Conservation (phyloP, 805 yeast species). For the Wickerhamomyces subpelliculosus region DNA sequence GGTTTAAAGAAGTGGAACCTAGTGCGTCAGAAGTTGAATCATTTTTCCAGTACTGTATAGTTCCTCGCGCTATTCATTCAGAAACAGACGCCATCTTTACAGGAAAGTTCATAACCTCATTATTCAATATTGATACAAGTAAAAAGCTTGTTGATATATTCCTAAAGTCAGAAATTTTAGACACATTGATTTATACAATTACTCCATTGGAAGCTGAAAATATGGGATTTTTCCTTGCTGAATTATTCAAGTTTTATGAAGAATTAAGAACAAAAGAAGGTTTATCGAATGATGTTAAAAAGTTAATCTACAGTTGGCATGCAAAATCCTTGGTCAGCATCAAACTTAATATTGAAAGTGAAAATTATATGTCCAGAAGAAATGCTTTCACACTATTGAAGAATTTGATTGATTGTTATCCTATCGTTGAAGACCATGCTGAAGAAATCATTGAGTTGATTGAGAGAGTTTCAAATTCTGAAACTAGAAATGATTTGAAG, state of each 20-base stretch:
- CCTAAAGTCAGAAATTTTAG: slow-evolving; percentile 41
- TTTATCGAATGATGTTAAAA: slow-evolving; percentile 24
- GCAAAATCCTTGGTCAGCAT: slow-evolving; percentile 30
- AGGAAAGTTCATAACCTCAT: slow-evolving; percentile 49
- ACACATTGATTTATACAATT: slow-evolving; percentile 56
- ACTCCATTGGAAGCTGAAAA: slow-evolving; percentile 79
- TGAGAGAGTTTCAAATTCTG: slow-evolving; percentile 40
- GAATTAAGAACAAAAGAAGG: slow-evolving; percentile 33
- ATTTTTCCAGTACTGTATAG: slow-evolving; percentile 56
- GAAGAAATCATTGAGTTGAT: slow-evolving; percentile 41
- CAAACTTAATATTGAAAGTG: slow-evolving; percentile 24
- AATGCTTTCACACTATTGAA: slow-evolving; percentile 76
- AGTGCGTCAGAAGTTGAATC: slow-evolving; percentile 18
- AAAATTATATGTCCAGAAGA: slow-evolving; percentile 70
- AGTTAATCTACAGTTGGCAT: slow-evolving; percentile 49
- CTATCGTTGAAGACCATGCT: slow-evolving; percentile 63
- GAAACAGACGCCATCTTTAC: slow-evolving; percentile 75
- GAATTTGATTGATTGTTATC: slow-evolving; percentile 55
- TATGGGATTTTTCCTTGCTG: slow-evolving; percentile 65
- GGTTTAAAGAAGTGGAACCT: slow-evolving; percentile 30
- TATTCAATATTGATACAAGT: slow-evolving; percentile 38
- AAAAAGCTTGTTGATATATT: slow-evolving; percentile 36
- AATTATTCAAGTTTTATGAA: slow-evolving; percentile 42
- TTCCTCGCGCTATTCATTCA: slow-evolving; percentile 75
- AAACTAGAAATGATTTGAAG: slow-evolving; percentile 72